Evolutionary conservation across 495 filamentous ascomycete genomes (phyloP).

Genomic region (Filosporella fistucella): DNA sequence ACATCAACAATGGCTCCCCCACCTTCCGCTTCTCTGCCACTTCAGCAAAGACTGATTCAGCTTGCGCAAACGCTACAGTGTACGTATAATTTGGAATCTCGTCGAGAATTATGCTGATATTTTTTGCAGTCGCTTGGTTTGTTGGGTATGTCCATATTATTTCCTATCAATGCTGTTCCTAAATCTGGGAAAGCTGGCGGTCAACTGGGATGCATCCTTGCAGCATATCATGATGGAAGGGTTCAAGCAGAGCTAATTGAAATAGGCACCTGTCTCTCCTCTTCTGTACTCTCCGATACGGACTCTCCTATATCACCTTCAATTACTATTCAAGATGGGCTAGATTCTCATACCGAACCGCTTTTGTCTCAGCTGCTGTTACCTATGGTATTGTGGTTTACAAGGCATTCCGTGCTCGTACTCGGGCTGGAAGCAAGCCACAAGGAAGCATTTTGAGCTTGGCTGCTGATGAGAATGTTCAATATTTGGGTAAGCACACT

Average conservation of each 20-base stretch:
- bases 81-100: conserved; percentile 39
- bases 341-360: conserved; percentile 77
- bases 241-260: conserved; percentile 3
- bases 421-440: conserved; percentile 56
- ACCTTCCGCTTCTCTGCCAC: conserved; percentile 63
- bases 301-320: conserved; percentile 76
- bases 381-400: conserved; percentile 99
- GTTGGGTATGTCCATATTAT: conserved; percentile 61
- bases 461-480: conserved; percentile 88
- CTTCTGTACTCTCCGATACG: conserved; percentile 75
- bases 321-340: conserved; percentile 72
- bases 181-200: too few relatives aligned
- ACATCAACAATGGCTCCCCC: conserved; percentile 68
- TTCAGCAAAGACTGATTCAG: conserved; percentile 66
- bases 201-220: conserved; percentile 14
- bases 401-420: conserved; percentile 86
- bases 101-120: conserved; percentile 14
- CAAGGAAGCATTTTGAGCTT: conserved; percentile 57
- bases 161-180: neutral
- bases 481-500: conserved; percentile 78
- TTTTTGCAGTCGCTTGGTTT: conserved; percentile 67
- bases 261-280: conserved; percentile 78
- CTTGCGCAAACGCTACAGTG: conserved; percentile 86
- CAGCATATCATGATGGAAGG: conserved; percentile 13
- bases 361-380: conserved; percentile 80